Percentiles rank a stretch among this genome's conserved stretches.
Conservation (phyloP, 2,329 filamentous ascomycete genomes). For the Alternaria sp. region DNA sequence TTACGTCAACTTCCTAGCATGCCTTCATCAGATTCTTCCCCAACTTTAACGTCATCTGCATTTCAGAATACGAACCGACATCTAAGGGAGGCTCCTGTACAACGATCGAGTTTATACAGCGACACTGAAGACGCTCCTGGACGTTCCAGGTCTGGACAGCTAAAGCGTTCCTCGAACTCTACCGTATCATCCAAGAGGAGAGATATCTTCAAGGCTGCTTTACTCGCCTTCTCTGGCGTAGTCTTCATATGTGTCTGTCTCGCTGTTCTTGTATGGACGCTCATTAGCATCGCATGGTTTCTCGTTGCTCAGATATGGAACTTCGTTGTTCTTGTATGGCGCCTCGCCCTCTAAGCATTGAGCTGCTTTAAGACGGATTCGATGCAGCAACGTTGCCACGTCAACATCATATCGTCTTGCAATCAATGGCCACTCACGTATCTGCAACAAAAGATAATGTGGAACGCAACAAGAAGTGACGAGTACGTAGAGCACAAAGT, state of each 20-base stretch:
- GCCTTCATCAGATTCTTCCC: not conserved
- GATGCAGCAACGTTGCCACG: not conserved
- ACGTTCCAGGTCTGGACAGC: not conserved
- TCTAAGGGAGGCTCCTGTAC: not conserved
- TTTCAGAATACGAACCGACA: not conserved
- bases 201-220: not conserved
- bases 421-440: not conserved
- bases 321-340: not conserved
- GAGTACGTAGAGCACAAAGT: fast-evolving
- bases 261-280: not conserved
- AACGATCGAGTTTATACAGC: not conserved
- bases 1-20: not conserved
- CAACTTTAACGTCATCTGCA: not conserved
- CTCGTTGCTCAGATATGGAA: not conserved
- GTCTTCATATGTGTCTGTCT: not conserved
- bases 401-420: not conserved
- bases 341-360: not conserved
- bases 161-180: not conserved
- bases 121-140: not conserved
- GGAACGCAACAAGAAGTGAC: too few species aligned
- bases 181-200: not conserved
- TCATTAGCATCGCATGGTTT: not conserved
- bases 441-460: too few species aligned
- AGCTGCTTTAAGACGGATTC: not conserved
- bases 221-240: not conserved